Base-by-base conservation (phyloP, 1,139 yeast genomes). In the Chernovozyma sophiae-reginae region DNA sequence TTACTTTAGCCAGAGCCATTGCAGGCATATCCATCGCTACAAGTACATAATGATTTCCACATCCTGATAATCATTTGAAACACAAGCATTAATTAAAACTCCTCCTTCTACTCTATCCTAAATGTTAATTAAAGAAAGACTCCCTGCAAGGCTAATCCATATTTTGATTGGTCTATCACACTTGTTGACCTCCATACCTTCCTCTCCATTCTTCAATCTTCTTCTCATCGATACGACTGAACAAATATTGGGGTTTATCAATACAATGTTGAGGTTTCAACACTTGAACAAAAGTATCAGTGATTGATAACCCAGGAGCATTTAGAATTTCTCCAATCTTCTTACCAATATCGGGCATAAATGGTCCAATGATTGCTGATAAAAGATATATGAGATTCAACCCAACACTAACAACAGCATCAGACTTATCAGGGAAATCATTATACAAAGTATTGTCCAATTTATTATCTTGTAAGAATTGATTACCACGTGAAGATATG, bases 391-490 rank as follows among this genome's bases (percentile, higher is more conserved):
- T 79, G 57, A 92, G 72, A 65, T 92, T 92, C 62, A 92, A 72
- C 39, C 95, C 97, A 39, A 87, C 85, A 44, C 86, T 96, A 37
- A 92, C 86, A 37, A 92, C 96, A 1, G 96, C 96, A 56, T 90
- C 97, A 15, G 96, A 79, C 56, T 79, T 81, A 29, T 74, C 86
- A 26, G 97, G 96, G 37, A 64, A 61, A 54, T 86, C 79, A 41
- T 79, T 77, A 60, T 81, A 86, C 49, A 90, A 72, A 20, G 86
- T 72, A 72, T 92, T 92, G 63, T 90, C 97, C 53, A 92, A 75
- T 65, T 89, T 90, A 70, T 90, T 89, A 38, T 90, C 97, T 68
- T 92, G 99, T 59, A 92, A 74, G 72, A 90, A 94, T 60, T 74
- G 85, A 64, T 92, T 92, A 62, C 98, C 98, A 54, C 96, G 80